Base-by-base conservation (phyloP, 176 grass and related monocot species). In the Avena sativa region DNA sequence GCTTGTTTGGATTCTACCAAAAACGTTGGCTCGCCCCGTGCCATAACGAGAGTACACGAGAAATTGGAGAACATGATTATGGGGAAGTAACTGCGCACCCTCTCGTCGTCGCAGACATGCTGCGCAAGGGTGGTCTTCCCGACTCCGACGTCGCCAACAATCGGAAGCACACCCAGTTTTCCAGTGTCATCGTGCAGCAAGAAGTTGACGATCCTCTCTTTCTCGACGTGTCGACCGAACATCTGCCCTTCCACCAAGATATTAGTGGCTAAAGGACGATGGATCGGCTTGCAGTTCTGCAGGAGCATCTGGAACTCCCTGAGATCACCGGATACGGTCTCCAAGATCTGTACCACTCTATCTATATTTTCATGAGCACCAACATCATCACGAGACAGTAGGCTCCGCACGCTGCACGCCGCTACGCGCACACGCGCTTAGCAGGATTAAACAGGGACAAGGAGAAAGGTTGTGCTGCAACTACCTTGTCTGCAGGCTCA, bases 61-160 rank as follows among this genome's bases (percentile, higher is more conserved):
- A 74, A 49, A 8, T 13, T 74, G 20, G 44, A 74, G 47, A 4
- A 26, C n/a, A 74, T 26, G n/a, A 74, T 74, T 4, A 74, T 6
- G 0, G 71, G 71, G 23, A 74, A 74, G 44, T 49, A 11, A n/a
- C 20, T 8, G 11, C 71, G 71, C 71, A 74, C 71, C 44, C 71
- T 74, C 71, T 49, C 44, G 11, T 74, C 71, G 4, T 74, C 44
- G 15, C 65, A 84, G 0, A 56, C 64, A 21, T 88, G 87, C n/a
- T 89, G 81, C 7, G 70, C 74, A 58, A 84, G 81, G 13, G 81
- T 89, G 5, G 73, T 84, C 74, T 88, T 84, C 28, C 87, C 87
- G 3, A 74, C 71, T 74, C 71, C 71, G n/a, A 14, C 50, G 71
- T 1, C 12, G 2, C 71, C 71, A 3, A 89, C 28, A 9, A 89